These are phyloP conservation scores for Solanum pimpinellifolium DNA, from an alignment of 257 asterid genomes.

Conservation along the genomic window DNA sequence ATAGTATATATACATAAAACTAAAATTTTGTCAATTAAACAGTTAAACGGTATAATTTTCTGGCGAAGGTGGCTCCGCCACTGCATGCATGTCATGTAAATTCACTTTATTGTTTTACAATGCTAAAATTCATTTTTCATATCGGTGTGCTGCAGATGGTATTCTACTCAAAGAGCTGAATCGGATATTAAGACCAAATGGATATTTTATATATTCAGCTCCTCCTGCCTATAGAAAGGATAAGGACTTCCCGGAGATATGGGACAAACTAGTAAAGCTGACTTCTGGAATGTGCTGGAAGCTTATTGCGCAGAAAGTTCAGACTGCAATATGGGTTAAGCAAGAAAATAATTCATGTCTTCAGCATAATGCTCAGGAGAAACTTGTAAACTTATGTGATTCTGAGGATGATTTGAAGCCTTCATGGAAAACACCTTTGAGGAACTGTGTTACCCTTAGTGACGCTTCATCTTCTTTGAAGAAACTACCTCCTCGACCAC, in stretches of 20 bases:
- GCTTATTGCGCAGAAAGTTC: conserved; percentile 79
- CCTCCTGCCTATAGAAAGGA: conserved; percentile 96
- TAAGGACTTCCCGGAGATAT: conserved; percentile 71
- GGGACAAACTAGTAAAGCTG: conserved; percentile 65
- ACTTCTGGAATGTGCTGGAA: conserved; percentile 98
- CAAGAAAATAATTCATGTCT: conserved; percentile 58
- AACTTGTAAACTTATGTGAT: conserved; percentile 53
- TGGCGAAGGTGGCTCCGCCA: background rate
- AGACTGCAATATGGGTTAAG: conserved; percentile 90
- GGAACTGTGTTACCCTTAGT: conserved; percentile 37
- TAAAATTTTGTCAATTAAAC: background rate
- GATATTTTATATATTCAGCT: conserved; percentile 92
- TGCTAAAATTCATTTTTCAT: background rate
- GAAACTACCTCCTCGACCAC: conserved; percentile 73
- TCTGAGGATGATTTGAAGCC: conserved; percentile 34
- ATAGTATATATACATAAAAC: background rate
- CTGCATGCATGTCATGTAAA: background rate
- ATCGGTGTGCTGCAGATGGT: conserved; percentile 48
- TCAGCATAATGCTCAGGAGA: conserved; percentile 39
- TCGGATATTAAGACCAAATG: conserved; percentile 66
- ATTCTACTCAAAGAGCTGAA: conserved; percentile 78
- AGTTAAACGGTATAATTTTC: background rate
- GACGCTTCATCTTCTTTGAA: conserved; percentile 7
- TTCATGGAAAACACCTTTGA: conserved; percentile 52
- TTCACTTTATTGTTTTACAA: background rate